Evolutionary conservation across 768 basidiomycete species (phyloP).

Genomic region (Xanthoconium stramineum): DNA sequence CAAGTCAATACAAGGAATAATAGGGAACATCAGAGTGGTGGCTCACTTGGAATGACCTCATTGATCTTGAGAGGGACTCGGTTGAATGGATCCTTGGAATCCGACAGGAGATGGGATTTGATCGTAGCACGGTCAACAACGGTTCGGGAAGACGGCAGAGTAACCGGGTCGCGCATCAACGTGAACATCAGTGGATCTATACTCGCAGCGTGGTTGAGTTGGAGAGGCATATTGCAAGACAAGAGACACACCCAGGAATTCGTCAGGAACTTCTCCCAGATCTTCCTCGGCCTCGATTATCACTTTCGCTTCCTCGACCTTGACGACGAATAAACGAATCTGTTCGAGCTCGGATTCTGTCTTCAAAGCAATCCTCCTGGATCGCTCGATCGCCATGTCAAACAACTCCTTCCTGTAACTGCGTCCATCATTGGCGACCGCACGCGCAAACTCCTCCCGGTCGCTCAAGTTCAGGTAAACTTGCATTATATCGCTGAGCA

Average conservation of each 20-base stretch:
- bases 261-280: conserved; percentile 90
- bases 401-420: conserved; percentile 87
- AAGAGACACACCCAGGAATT: conserved; percentile 73
- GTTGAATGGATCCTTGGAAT: conserved; percentile 94
- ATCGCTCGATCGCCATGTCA: conserved; percentile 68
- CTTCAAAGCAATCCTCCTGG: conserved; percentile 63
- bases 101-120: conserved; percentile 90
- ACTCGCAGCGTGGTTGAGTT: neutral
- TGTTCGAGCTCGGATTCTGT: conserved; percentile 70
- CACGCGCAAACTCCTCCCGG: conserved; percentile 72
- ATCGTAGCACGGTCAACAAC: conserved; percentile 89
- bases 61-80: conserved; percentile 76
- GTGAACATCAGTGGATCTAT: conserved; percentile 87
- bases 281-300: conserved; percentile 86
- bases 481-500: conserved; percentile 84
- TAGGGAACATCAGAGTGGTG: conserved; percentile 2
- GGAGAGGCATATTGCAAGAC: neutral
- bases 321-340: conserved; percentile 65
- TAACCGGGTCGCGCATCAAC: conserved; percentile 94
- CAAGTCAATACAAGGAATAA: conserved; percentile 5
- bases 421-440: conserved; percentile 91
- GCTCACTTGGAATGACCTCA: conserved; percentile 73
- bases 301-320: conserved; percentile 82
- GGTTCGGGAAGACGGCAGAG: conserved; percentile 75
- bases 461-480: conserved; percentile 88